Evolutionary conservation across 75 land plant genomes (phyloP), one percentile per base, ranked within the genome.

Genomic region (Pinus taeda): DNA sequence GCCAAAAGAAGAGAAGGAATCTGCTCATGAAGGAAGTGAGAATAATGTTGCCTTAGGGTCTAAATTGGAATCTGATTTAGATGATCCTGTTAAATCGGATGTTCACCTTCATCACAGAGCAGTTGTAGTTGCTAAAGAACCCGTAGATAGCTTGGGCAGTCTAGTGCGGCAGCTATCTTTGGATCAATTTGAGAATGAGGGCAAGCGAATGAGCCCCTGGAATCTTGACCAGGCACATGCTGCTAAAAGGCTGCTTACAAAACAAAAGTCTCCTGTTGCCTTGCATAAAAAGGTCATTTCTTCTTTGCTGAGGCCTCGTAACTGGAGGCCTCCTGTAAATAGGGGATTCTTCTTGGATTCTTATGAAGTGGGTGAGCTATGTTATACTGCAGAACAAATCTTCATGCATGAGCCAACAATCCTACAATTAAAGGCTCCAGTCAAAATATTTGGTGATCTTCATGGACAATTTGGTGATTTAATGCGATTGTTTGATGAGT

Each of bases 121-220:
- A 67, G 94, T 94, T 26, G 94, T 94, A 59, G 89, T 94, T 81
- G 94, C 97, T 71, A 90, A 89, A 86, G 97, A 91, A 66, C 64
- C 90, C 62, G 88, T 90, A 39, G 97, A 94, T 14, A 88, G 77
- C 73, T 77, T 94, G 74, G 94, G 97, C 36, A 94, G 90, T 49
- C 81, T 94, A 79, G 88, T 94, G 6, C 81, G 97, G 76, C 97
- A 94, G 72, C 85, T 94, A 60, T 94, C 97, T 18, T 76, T 94
- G 81, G 97, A 94, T 74, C 97, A 94, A 21, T 94, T 94, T 88
- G 97, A 94, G 80, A 89, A 94, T 79, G 97, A 94, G 81, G 90
- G 94, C 57, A 83, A 94, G 55, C 61, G 94, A 82, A 88, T 92
- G 83, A 74, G 81, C 65, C 91, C 94, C 6, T 45, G 76, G 71